These are phyloP conservation scores for Chiua sp. DNA, from an alignment of 1,284 basidiomycete genomes.

Conservation along the genomic window DNA sequence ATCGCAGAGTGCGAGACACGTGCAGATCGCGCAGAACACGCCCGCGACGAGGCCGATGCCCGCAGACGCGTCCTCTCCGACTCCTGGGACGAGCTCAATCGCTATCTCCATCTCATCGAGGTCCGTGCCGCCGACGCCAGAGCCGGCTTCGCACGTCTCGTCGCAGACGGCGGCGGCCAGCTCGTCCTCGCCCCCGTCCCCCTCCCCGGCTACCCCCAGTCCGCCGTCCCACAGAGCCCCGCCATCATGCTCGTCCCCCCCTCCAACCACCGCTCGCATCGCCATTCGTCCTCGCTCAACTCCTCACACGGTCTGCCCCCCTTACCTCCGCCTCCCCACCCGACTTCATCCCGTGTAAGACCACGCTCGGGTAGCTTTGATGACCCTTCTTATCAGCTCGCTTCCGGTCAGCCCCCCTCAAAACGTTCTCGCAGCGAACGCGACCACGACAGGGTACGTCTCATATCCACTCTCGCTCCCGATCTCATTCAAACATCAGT, in stretches of 20 bases:
- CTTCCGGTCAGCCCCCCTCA: slow-evolving; percentile 44
- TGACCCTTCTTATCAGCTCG: slow-evolving; percentile 34
- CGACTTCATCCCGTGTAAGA: slow-evolving; percentile 39
- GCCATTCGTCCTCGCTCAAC: slow-evolving; percentile 29
- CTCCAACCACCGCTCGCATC: slow-evolving; percentile 23
- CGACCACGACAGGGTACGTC: slow-evolving; percentile 32
- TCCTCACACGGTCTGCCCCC: slow-evolving; percentile 26
- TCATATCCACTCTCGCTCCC: background rate
- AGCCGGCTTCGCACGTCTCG: slow-evolving; percentile 50
- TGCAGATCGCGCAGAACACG: slow-evolving; percentile 53
- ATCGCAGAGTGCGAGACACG: slow-evolving; percentile 55
- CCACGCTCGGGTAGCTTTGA: slow-evolving; percentile 50
- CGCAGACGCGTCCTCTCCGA: slow-evolving; percentile 54
- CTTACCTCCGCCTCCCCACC: slow-evolving; percentile 33
- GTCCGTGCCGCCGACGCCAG: slow-evolving; percentile 55
- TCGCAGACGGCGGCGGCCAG: slow-evolving; percentile 49
- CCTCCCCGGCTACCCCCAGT: slow-evolving; percentile 23
- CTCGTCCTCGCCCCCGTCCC: slow-evolving; percentile 42
- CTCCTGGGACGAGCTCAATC: slow-evolving; percentile 58
- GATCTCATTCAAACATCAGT: slow-evolving; percentile 19
- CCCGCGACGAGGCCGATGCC: slow-evolving; percentile 61
- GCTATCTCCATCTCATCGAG: slow-evolving; percentile 53
- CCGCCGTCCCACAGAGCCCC: slow-evolving; percentile 14
- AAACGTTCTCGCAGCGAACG: slow-evolving; percentile 51
- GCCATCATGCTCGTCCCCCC: slow-evolving; percentile 33